Evolutionary conservation across 129 eudicot species (phyloP), one percentile per base, ranked within the genome.

Genomic region (Chrysanthemum lavandulifolium): DNA sequence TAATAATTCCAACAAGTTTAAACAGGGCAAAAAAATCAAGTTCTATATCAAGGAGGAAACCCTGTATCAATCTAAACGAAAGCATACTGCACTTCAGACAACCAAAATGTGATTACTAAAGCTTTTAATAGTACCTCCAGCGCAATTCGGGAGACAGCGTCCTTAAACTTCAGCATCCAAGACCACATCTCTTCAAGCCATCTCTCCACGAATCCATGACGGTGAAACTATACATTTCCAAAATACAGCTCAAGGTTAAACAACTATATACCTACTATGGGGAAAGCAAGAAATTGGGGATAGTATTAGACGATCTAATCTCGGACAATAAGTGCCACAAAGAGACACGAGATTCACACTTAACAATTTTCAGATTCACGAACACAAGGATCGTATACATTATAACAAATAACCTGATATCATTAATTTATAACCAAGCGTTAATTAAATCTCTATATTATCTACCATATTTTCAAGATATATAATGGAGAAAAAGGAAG

Each of bases 111-210:
- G 71, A 36, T 14, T 65, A 65, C n/a, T 64, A 11, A 76, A 68
- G 57, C 27, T 51, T 31, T 36, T 36, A 49, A 47, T 69, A 65
- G 52, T 85, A 95, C 99, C 99, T 88, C 95, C 63, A 84, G 79
- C 13, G 94, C 68, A 70, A 86, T 73, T 78, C 81, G 82, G 65
- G 77, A 75, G 60, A 82, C 90, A 71, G 83, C 74, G 70, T 86
- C 97, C 83, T 84, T 88, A 71, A 90, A 90, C 83, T 86, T 89
- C 61, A 77, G 8, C 96, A 95, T 90, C 95, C 86, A 85, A 65
- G 78, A 73, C 99, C 97, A 95, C 36, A 88, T 81, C 33, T 88
- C 96, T 74, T 88, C 96, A 76, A 89, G 84, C 97, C 99, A 95
- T 80, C 94, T 81, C 82, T 91, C 97, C 72, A 91, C 91, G 50